Evolutionary conservation across 805 yeast genomes (phyloP).

Genomic region (Spathaspora boniae): DNA sequence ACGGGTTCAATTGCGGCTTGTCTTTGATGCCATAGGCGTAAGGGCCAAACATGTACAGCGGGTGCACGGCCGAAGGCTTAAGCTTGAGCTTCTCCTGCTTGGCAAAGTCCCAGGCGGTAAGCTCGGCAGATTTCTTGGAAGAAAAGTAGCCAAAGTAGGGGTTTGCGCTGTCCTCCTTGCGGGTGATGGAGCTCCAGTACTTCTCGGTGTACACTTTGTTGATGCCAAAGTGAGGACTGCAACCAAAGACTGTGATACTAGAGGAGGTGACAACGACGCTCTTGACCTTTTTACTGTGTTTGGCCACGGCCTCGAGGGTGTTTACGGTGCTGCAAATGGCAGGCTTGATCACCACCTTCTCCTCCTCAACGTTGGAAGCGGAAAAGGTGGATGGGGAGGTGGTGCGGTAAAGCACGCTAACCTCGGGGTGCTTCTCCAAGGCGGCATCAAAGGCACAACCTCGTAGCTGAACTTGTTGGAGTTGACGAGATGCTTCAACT

Average conservation of each 20-base stretch:
- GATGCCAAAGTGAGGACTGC: slow-evolving; percentile 5
- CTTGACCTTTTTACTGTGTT: slow-evolving; percentile 34
- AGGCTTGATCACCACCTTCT: slow-evolving; percentile 47
- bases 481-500: slow-evolving; percentile 25
- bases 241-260: slow-evolving; percentile 41
- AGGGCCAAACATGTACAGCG: slow-evolving; percentile 24
- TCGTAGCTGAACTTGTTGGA: slow-evolving; percentile 15
- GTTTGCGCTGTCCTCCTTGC: slow-evolving; percentile 39
- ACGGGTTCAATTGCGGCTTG: slow-evolving; percentile 28
- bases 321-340: slow-evolving; percentile 50
- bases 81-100: slow-evolving; percentile 14
- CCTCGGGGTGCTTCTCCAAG: slow-evolving; percentile 20
- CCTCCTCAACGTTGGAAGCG: slow-evolving; percentile 32
- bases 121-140: slow-evolving; percentile 59
- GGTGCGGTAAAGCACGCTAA: slow-evolving; percentile 20
- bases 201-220: slow-evolving; percentile 26
- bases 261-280: slow-evolving; percentile 46
- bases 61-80: slow-evolving; percentile 13
- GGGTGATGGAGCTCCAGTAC: slow-evolving; percentile 51
- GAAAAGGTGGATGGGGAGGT: slow-evolving; percentile 23
- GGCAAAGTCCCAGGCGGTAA: slow-evolving; percentile 54
- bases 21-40: slow-evolving; percentile 11
- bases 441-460: slow-evolving; percentile 22
- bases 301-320: slow-evolving; percentile 42
- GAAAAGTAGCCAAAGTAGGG: slow-evolving; percentile 45